phyloP scores from a whole-genome alignment of 73 alveolate species.

The Blepharisma japonicum region DNA sequence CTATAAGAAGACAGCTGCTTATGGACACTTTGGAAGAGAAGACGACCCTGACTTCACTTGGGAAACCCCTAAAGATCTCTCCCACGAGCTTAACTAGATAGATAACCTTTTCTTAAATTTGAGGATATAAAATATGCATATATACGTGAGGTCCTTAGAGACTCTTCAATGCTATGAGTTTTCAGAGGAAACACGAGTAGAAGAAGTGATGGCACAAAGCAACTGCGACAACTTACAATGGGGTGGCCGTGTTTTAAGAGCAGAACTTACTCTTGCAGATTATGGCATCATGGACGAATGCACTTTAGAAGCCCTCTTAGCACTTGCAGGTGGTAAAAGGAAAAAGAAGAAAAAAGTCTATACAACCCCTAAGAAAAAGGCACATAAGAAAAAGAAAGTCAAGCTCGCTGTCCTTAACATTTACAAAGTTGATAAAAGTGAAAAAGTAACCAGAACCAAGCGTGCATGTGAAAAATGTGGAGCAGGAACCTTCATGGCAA shows the following conservation, averaged over 20 bases:
- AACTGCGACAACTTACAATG: too few relatives aligned
- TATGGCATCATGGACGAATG: slow-evolving; percentile 37
- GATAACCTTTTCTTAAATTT: too few relatives aligned
- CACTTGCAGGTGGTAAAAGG: slow-evolving; percentile 81
- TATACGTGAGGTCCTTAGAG: too few relatives aligned
- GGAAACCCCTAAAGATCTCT: slow-evolving; percentile 27
- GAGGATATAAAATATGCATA: too few relatives aligned
- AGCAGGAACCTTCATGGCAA: slow-evolving; percentile 93
- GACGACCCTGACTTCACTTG: slow-evolving; percentile 65
- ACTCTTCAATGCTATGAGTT: too few relatives aligned
- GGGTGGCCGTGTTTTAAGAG: not conserved
- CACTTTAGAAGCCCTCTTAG: slow-evolving; percentile 50
- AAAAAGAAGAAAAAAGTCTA: slow-evolving; percentile 79
- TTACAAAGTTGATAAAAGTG: slow-evolving; percentile 81
- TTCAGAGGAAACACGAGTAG: too few relatives aligned
- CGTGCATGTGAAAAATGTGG: slow-evolving; percentile 83
- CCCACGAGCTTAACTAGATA: slow-evolving; percentile 6
- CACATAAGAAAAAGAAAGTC: slow-evolving; percentile 72
- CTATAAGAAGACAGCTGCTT: slow-evolving; percentile 71
- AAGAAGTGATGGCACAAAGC: too few relatives aligned
- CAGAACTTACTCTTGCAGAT: slow-evolving; percentile 13
- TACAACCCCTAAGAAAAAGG: slow-evolving; percentile 73
- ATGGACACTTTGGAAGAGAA: slow-evolving; percentile 89
- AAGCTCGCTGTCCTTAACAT: slow-evolving; percentile 73
- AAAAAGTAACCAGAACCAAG: slow-evolving; percentile 72